Evolutionary conservation across 148 eudicot genomes (phyloP).

Genomic region (Fallopia convolvulus): DNA sequence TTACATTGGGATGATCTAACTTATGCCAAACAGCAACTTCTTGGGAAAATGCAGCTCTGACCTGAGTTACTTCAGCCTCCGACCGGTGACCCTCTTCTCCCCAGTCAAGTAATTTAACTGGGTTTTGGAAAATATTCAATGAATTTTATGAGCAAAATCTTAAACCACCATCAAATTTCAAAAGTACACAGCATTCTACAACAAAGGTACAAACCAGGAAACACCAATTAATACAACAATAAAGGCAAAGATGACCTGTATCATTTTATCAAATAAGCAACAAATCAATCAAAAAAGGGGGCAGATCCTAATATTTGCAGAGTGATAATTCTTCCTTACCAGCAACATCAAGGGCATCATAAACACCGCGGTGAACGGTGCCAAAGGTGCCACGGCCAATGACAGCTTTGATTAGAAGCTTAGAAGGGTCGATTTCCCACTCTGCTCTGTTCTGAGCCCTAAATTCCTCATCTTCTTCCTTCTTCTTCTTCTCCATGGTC

Average conservation of each 20-base stretch:
- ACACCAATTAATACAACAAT: neutral
- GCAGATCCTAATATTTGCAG: neutral
- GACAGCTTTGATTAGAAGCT: slow-evolving; percentile 59
- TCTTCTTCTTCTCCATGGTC: slow-evolving; percentile 47
- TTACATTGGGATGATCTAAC: slow-evolving; percentile 89
- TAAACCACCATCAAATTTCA: neutral
- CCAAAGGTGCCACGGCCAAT: slow-evolving; percentile 91
- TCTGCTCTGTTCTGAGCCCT: slow-evolving; percentile 26
- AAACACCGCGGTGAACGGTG: slow-evolving; percentile 83
- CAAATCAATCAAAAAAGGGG: neutral
- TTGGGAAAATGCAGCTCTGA: slow-evolving; percentile 75
- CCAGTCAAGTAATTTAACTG: slow-evolving; percentile 91
- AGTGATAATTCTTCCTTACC: slow-evolving; percentile 20
- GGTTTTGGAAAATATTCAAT: neutral
- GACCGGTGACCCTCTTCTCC: slow-evolving; percentile 88
- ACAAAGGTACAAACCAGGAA: neutral
- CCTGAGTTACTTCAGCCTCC: slow-evolving; percentile 61
- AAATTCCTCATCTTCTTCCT: slow-evolving; percentile 22
- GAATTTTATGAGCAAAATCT: neutral
- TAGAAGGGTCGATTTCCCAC: slow-evolving; percentile 88
- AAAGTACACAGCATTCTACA: neutral
- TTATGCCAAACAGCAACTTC: slow-evolving; percentile 91
- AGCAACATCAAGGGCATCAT: slow-evolving; percentile 79
- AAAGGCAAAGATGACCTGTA: neutral
- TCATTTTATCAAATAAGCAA: neutral